Base-by-base conservation (phyloP, 2,329 filamentous ascomycete genomes). In the Aspergillus quadricinctus region DNA sequence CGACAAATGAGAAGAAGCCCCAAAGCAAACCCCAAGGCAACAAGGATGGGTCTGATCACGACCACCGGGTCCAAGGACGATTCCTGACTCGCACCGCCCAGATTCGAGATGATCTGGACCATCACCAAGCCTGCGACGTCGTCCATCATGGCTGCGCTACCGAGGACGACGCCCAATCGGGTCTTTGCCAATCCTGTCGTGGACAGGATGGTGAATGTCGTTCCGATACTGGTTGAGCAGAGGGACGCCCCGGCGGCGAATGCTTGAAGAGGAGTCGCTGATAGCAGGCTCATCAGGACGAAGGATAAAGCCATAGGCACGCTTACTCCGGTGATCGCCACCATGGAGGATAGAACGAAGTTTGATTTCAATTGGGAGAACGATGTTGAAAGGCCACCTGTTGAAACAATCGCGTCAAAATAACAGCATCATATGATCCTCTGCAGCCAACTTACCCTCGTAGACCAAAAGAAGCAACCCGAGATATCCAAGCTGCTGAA, bases 111-210 rank as follows among this genome's bases (percentile, higher is more conserved):
- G 48, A 92, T 80, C 60, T 89, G 84, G 0, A 91, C 87, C 83
- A 93, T 88, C 7, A 92, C 83, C 9, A 93, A 75, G 0, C 88
- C 89, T 1, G 89, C 81, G 0, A 93, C 86, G 72, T 94, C 89
- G 67, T 94, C 90, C 74, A 94, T 83, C 83, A 94, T 89, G 0
- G 89, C 90, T 1, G 88, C 89, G 57, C 83, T 86, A 2, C 83
- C 83, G 0, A 92, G 78, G 0, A 94, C 82, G 8, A 73, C 84
- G 55, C 75, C 90, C 0, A 87, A 68, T 1, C 83, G 73, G 8
- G 80, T 85, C 1, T 75, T 68, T n/a, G 74, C 75, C 10, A 87
- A 70, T 1, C 78, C 78, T 2, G 84, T 85, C 8, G 89, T 87
- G 0, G 80, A 82, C 0, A 88, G 72, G 3, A 88, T 80, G 0